Base-by-base conservation (phyloP, 257 asterid species). In the Forsythia suspensa region DNA sequence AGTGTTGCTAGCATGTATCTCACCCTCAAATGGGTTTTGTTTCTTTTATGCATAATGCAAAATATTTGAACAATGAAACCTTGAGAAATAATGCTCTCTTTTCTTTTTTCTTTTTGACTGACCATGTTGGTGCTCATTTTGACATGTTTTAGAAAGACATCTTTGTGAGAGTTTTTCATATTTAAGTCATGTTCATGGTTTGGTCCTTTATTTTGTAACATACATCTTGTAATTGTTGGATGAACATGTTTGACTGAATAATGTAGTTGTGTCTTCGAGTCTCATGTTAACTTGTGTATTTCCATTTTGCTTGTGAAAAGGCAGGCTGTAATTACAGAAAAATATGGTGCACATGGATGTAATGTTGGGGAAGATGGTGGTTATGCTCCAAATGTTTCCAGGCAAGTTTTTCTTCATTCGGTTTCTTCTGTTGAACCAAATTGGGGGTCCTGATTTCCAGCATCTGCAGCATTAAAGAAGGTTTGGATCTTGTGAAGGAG, bases 291-390 rank as follows among this genome's bases (percentile, higher is more conserved):
- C 67, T 41, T 66, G 9, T 20, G 71, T 63, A 59, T 77, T 73
- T 29, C 48, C 36, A 21, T 79, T 79, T 79, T 86, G 76, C 81
- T 71, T 72, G 80, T 80, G 69, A 29, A 67, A 70, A 72, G 83
- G 80, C 94, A 96, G 99, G 95, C 97, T 68, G 95, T 96, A 77
- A 92, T 96, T 82, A 75, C 91, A 43, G 98, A 96, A 80, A 94
- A 86, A 83, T 80, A 77, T 85, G 96, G 96, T 75, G 76, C 82
- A 43, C 90, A 84, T 85, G 99, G 95, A 80, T 96, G 98, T 80
- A 92, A 88, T 83, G 97, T 96, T 84, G 99, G 97, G 72, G 98
- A 94, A 82, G 98, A 96, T 78, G 99, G 99, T 73, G 97, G 99
- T 76, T 94, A 94, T 85, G 89, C 98, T 82, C 98, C 99, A 39